Base-by-base conservation (phyloP, 805 yeast genomes). In the Starmera caribaea region DNA sequence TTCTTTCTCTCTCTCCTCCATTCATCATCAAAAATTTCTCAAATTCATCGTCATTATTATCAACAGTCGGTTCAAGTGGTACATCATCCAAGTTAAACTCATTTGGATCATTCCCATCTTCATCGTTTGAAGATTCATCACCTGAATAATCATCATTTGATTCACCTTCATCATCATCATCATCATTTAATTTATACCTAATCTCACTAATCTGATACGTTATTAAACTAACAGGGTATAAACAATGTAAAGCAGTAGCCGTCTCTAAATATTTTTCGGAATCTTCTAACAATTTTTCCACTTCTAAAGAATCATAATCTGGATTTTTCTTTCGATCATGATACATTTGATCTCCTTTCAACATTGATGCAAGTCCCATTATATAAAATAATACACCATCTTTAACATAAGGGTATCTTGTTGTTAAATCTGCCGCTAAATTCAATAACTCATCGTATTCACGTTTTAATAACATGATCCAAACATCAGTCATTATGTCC, bases 321-420 rank as follows among this genome's bases (percentile, higher is more conserved):
- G 26, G 26, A 21, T 21, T 21, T 21, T 21, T 7, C 8, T 21
- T 21, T 7, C 26, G 26, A 21, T 21, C 26, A 21, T 21, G 26
- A 21, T 21, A 21, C 26, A 21, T 21, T 21, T 21, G 26, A 21
- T 21, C 26, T 7, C 9, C 26, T 21, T 21, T 21, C 13, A 51
- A n/a, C 31, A 49, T 49, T 30, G 36, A 45, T 5, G 54, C 42
- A 3, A 51, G 34, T 7, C 59, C 59, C 30, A 49, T 50, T 11
- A 54, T 31, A 39, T 47, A 53, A 32, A 49, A 43, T 32, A 38
- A 49, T n/a, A 47, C 30, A 4, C 59, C 59, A 28, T 54, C 54
- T 13, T 41, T 34, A 3, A 43, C 35, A 21, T 44, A 54, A 2
- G 57, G 57, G 6, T 21, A 21, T 21, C 26, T 21, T 3, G 26